Conservation (phyloP, 148 eudicot species). For the Chenopodium berlandieri region DNA sequence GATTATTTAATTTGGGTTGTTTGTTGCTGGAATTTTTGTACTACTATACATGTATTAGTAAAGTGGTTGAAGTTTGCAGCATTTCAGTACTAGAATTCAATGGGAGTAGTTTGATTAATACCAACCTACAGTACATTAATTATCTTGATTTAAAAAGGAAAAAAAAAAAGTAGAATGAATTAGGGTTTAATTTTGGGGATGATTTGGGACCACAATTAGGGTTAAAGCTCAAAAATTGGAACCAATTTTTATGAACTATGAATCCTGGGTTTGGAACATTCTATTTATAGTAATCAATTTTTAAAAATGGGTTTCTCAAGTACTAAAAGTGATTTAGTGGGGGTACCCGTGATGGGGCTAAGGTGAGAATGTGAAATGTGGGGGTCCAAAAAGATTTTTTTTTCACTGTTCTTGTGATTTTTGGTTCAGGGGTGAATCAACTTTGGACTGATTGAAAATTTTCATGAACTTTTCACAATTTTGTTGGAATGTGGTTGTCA, state of each 20-base stretch:
- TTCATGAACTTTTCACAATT: slow-evolving; percentile 11
- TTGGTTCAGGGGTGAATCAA: background rate
- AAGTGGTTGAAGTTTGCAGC: background rate
- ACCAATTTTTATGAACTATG: slow-evolving; percentile 1
- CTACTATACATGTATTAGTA: background rate
- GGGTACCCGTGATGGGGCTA: slow-evolving; percentile 26
- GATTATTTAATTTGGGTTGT: background rate
- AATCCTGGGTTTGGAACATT: background rate
- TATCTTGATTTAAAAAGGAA: background rate
- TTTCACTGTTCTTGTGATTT: slow-evolving; percentile 16
- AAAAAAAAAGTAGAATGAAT: too few species aligned
- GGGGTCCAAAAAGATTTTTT: slow-evolving; percentile 16
- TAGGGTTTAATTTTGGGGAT: background rate
- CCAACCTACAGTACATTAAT: background rate
- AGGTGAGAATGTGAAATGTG: slow-evolving; percentile 5
- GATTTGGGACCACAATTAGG: slow-evolving; percentile 26
- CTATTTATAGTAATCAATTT: slow-evolving; percentile 8
- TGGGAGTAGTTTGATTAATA: background rate
- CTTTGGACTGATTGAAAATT: background rate
- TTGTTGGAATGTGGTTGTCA: background rate
- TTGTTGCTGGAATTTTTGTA: background rate
- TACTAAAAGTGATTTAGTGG: background rate
- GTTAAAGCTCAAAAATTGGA: slow-evolving; percentile 19
- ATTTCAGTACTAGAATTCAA: background rate
- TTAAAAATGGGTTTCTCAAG: background rate